Percentiles rank a stretch among this genome's conserved stretches.
Conservation (phyloP, 2,329 filamentous ascomycete species). For the Colletotrichum caudatum region DNA sequence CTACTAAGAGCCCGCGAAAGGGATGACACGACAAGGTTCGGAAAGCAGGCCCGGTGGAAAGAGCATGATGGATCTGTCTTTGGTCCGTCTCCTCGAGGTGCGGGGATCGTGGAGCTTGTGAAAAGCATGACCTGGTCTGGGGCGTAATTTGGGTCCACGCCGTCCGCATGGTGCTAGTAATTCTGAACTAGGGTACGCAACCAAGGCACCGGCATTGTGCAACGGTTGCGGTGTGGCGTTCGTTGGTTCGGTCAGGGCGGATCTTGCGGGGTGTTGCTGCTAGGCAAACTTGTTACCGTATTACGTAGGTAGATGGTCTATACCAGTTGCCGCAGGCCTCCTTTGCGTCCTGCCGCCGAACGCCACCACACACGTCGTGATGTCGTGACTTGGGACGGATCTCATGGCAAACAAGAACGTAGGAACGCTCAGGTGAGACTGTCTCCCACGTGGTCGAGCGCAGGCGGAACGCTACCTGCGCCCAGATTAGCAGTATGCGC, state of each 20-base stretch:
- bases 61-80: constrained; percentile 5
- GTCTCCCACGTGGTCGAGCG: not conserved
- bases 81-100: constrained; percentile 16
- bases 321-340: not conserved
- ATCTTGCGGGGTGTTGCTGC: not conserved
- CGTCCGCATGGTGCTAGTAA: not conserved
- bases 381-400: not conserved
- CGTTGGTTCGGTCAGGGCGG: constrained; percentile 4
- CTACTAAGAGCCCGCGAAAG: constrained; percentile 66
- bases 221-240: constrained; percentile 30
- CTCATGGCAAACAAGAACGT: not conserved
- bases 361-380: constrained; percentile 1
- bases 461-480: constrained; percentile 7
- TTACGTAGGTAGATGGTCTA: not conserved
- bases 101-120: constrained; percentile 9
- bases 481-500: not conserved
- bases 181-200: not conserved
- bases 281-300: too few species aligned
- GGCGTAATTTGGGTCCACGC: not conserved
- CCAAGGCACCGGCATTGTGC: not conserved
- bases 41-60: constrained; percentile 19
- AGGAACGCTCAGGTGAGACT: not conserved
- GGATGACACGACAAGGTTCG: not conserved
- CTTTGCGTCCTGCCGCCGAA: constrained; percentile 11
- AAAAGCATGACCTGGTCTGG: not conserved